Percentiles rank a stretch among this genome's conserved stretches.
These are phyloP conservation scores for Cryptococcus sp. DNA, from an alignment of 1,284 basidiomycete genomes.

Conservation along the genomic window DNA sequence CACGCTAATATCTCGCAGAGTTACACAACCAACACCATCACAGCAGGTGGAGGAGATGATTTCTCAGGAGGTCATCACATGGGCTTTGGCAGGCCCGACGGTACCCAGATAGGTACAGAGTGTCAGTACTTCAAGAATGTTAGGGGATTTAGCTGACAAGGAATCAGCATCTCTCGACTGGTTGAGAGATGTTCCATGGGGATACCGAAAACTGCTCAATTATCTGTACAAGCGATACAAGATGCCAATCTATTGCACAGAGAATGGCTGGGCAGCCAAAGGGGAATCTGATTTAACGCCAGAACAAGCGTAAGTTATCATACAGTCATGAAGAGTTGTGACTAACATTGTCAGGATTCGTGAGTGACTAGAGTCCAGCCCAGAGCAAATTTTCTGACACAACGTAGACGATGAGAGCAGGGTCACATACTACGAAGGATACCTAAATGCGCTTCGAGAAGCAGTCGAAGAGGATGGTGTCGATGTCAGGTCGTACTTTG, in stretches of 20 bases:
- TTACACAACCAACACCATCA: constrained; percentile 66
- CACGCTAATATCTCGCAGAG: constrained; percentile 48
- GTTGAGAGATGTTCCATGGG: constrained; percentile 42
- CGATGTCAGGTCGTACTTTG: constrained; percentile 64
- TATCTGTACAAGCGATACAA: constrained; percentile 65
- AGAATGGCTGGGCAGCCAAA: constrained; percentile 61
- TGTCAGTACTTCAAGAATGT: constrained; percentile 45
- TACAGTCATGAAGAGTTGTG: too few species aligned
- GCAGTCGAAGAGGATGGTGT: constrained; percentile 65
- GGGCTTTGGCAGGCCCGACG: constrained; percentile 47
- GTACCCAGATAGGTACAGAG: constrained; percentile 63
- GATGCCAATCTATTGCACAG: constrained; percentile 57
- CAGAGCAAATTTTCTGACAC: neutral
- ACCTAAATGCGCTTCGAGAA: constrained; percentile 57
- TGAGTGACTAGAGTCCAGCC: neutral
- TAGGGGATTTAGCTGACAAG: neutral
- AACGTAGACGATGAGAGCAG: constrained; percentile 57
- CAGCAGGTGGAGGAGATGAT: constrained; percentile 49
- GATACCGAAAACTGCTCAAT: constrained; percentile 55
- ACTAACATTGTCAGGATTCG: neutral
- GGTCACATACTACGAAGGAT: constrained; percentile 63
- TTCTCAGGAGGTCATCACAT: constrained; percentile 58
- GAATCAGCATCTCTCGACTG: constrained; percentile 17
- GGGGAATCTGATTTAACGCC: constrained; percentile 57
- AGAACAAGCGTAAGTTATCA: constrained; percentile 52